These are phyloP conservation scores for Chiua sp. DNA, from an alignment of 1,284 basidiomycete genomes.

Conservation along the genomic window DNA sequence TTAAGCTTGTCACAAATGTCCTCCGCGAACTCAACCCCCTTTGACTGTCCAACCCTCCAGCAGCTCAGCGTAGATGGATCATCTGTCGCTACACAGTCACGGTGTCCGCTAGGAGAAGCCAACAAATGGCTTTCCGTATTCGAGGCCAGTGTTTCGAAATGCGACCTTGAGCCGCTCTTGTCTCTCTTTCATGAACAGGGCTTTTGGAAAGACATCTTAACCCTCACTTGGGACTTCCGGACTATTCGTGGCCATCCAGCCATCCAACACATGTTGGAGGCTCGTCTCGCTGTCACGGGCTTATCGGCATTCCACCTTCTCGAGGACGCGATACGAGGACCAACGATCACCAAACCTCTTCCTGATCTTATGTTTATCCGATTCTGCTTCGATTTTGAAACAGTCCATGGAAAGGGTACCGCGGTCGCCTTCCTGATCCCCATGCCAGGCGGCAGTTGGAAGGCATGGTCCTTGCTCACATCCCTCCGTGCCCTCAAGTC, in stretches of 20 bases:
- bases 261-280: conserved; percentile 24
- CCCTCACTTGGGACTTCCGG: conserved; percentile 36
- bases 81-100: conserved; percentile 8
- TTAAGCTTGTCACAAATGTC: too few relatives aligned
- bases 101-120: conserved; percentile 10
- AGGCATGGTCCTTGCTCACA: conserved; percentile 45
- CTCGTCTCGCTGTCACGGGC: conserved; percentile 29
- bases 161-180: conserved; percentile 21
- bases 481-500: conserved; percentile 52
- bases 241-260: conserved; percentile 24
- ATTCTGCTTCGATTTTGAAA: conserved; percentile 32
- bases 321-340: conserved; percentile 18
- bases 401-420: conserved; percentile 25
- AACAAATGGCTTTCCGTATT: conserved; percentile 36
- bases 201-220: conserved; percentile 35
- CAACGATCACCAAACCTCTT: conserved; percentile 23
- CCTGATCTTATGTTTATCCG: conserved; percentile 25
- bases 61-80: conserved; percentile 22
- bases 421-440: conserved; percentile 28
- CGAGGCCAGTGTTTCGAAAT: conserved; percentile 21
- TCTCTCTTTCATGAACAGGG: conserved; percentile 28
- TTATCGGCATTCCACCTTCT: conserved; percentile 25
- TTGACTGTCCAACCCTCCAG: conserved; percentile 29
- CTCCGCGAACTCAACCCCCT: neutral
- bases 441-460: conserved; percentile 22